A percentile compares a stretch with the other conserved stretches of the same genome.
These are phyloP conservation scores for Amauroascus verrucosus DNA, from an alignment of 2,329 filamentous ascomycete genomes.

Conservation along the genomic window DNA sequence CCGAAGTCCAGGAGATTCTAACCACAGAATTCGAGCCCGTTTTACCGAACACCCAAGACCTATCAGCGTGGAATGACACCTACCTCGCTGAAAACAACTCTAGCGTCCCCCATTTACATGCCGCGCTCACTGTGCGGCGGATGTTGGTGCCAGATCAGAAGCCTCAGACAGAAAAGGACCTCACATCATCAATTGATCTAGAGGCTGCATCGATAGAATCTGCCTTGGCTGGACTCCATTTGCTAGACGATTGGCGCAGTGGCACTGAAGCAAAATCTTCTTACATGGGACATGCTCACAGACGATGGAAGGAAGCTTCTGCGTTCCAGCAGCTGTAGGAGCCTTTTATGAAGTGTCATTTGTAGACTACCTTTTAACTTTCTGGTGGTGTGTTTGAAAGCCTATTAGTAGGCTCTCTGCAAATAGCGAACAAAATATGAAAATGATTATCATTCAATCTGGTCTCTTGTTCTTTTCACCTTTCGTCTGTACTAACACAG, in stretches of 20 bases:
- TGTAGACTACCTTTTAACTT: slow-evolving; percentile 3
- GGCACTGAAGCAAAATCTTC: slow-evolving; percentile 40
- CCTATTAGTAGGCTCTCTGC: not conserved
- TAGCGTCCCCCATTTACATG: slow-evolving; percentile 53
- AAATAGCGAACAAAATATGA: not conserved
- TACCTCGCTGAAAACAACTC: slow-evolving; percentile 54
- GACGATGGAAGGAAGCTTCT: slow-evolving; percentile 34
- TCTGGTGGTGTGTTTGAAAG: not conserved
- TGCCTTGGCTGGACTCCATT: slow-evolving; percentile 45
- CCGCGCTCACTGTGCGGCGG: slow-evolving; percentile 51
- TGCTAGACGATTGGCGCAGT: slow-evolving; percentile 45
- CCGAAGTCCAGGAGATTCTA: slow-evolving; percentile 59
- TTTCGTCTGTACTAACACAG: too few relatives aligned
- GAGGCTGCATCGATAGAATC: slow-evolving; percentile 45
- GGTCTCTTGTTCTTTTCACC: not conserved
- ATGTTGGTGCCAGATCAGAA: slow-evolving; percentile 49
- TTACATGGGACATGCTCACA: slow-evolving; percentile 36
- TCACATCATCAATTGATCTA: slow-evolving; percentile 50
- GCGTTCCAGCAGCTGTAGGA: slow-evolving; percentile 21
- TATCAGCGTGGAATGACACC: slow-evolving; percentile 55
- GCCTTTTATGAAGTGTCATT: not conserved
- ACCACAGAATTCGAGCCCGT: slow-evolving; percentile 56
- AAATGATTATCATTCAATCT: not conserved
- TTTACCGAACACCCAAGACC: slow-evolving; percentile 46
- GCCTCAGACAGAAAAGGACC: slow-evolving; percentile 49